Conservation (phyloP, 768 basidiomycete genomes). For the Suillus cothurnatus region DNA sequence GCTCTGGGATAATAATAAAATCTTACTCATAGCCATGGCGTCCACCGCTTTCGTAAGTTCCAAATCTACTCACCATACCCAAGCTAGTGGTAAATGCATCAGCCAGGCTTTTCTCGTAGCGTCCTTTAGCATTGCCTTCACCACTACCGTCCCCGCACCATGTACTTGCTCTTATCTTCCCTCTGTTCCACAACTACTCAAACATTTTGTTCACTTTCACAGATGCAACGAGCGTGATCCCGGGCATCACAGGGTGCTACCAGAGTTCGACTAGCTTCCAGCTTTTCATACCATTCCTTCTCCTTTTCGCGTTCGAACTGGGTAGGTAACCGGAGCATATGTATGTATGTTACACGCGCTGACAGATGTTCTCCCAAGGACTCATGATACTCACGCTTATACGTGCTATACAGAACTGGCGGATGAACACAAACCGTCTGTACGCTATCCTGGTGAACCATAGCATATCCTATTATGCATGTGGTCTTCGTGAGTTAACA, state of each 20-base stretch:
- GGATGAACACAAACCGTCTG: neutral
- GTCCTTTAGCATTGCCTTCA: neutral
- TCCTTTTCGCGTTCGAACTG: neutral
- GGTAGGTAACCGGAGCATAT: neutral
- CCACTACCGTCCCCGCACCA: neutral
- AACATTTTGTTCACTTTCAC: neutral
- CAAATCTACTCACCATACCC: neutral
- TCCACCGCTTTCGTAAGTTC: neutral
- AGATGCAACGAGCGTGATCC: neutral
- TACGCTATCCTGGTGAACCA: neutral
- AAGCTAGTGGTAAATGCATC: neutral
- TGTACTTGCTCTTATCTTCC: neutral
- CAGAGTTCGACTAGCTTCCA: neutral
- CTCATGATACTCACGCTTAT: neutral
- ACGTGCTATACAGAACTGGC: neutral
- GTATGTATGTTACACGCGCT: neutral
- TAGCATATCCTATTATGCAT: neutral
- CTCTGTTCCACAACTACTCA: neutral
- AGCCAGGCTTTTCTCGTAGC: neutral
- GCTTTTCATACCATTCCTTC: neutral
- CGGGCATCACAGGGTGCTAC: slow-evolving; percentile 3
- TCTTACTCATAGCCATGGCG: neutral
- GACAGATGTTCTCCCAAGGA: neutral
- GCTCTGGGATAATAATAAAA: neutral
- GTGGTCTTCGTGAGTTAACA: neutral